Conservation (phyloP, 331 rosid genomes). For the Quercus tomentella region DNA sequence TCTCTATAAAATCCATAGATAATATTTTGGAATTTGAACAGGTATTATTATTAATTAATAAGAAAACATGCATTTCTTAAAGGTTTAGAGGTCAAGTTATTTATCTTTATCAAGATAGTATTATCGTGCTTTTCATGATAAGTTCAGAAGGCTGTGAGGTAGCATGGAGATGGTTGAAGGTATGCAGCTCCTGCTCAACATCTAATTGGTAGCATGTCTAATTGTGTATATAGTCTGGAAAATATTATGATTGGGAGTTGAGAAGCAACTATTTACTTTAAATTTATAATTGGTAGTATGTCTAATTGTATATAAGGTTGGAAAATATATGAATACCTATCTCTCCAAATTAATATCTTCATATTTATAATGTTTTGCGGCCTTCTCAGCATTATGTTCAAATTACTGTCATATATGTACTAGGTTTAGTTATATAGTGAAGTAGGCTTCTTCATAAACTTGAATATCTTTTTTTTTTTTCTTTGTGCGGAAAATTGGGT, state of each 20-base stretch:
- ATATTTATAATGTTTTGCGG: background rate
- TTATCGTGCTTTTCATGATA: background rate
- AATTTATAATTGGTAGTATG: no score
- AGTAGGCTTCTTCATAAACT: no score
- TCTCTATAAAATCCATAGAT: conserved; percentile 45
- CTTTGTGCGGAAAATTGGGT: no score
- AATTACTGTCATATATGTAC: no score
- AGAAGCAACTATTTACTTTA: no score
- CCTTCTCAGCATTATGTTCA: background rate
- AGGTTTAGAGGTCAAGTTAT: background rate
- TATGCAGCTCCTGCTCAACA: conserved; percentile 67
- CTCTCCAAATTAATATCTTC: background rate
- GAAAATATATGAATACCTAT: background rate
- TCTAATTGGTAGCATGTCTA: conserved; percentile 37
- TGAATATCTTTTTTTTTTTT: no score
- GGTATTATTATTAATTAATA: conserved; percentile 36
- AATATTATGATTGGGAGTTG: no score
- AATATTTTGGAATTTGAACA: conserved; percentile 9
- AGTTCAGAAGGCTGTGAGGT: no score
- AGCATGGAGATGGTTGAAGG: background rate
- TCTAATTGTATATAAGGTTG: background rate
- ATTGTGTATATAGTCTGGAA: no score
- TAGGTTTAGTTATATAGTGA: no score
- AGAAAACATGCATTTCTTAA: background rate
- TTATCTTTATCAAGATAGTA: conserved; percentile 2